Conservation (phyloP, 106 monocot genomes). For the Allium fistulosum region DNA sequence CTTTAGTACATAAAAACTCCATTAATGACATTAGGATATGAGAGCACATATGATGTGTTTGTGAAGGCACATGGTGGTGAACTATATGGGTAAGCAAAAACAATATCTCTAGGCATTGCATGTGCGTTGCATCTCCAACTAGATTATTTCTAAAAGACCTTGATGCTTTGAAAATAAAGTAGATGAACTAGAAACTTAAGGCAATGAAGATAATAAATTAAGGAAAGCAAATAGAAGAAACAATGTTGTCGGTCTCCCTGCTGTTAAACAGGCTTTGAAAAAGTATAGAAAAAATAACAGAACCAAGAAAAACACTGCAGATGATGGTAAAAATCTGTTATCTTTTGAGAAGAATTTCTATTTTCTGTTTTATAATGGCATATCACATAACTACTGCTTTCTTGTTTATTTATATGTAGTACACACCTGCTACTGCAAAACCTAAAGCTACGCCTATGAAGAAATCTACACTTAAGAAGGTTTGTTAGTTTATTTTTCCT, state of each 20-base stretch:
- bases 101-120: slow-evolving; percentile 80
- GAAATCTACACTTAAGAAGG: slow-evolving; percentile 44
- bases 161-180: slow-evolving; percentile 52
- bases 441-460: slow-evolving; percentile 37
- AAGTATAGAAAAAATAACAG: slow-evolving; percentile 29
- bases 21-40: slow-evolving; percentile 70
- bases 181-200: slow-evolving; percentile 36
- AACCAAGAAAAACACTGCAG: slow-evolving; percentile 7
- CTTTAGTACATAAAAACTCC: slow-evolving; percentile 73
- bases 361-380: not conserved
- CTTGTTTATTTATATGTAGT: not conserved
- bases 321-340: slow-evolving; percentile 8
- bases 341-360: not conserved
- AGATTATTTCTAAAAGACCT: slow-evolving; percentile 71
- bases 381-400: not conserved
- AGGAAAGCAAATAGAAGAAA: slow-evolving; percentile 20
- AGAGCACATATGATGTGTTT: slow-evolving; percentile 78
- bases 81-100: slow-evolving; percentile 85
- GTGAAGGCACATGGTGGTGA: slow-evolving; percentile 91
- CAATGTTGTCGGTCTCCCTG: not conserved
- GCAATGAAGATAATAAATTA: slow-evolving; percentile 18
- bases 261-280: slow-evolving; percentile 13
- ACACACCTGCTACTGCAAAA: slow-evolving; percentile 11
- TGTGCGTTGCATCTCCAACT: slow-evolving; percentile 54
- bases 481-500: not conserved